Evolutionary conservation across 129 eudicot genomes (phyloP), one percentile per base, ranked within the genome.

Genomic region (Pittosporum tobira): DNA sequence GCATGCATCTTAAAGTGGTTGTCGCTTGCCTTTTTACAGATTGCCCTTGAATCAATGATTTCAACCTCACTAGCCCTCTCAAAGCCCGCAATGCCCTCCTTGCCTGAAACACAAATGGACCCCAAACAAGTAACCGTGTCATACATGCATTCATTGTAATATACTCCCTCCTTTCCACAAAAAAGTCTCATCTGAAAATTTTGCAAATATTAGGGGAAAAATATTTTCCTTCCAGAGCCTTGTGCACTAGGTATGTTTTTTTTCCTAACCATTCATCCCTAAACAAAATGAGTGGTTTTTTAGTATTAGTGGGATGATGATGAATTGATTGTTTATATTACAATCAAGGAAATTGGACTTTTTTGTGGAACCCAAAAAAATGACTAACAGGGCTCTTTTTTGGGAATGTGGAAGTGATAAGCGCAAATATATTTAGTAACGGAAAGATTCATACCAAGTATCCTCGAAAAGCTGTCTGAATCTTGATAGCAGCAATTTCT

Each of bases 391-490:
- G n/a, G n/a, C n/a, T n/a, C n/a, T n/a, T n/a, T n/a, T n/a, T n/a
- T n/a, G n/a, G n/a, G n/a, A n/a, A n/a, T n/a, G n/a, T n/a, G n/a
- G n/a, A n/a, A n/a, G n/a, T n/a, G n/a, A n/a, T n/a, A n/a, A n/a
- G n/a, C n/a, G n/a, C n/a, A n/a, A 36, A 22, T 57, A 58, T 24
- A 19, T 6, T 4, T 2, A n/a, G n/a, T 11, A 58, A 13, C 25
- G 62, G 47, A 28, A 47, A n/a, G 57, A 48, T 25, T 18, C 14
- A 40, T 73, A 83, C 91, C 91, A 83, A 73, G 65, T 83, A 72
- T n/a, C 91, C 91, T 3, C 91, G 83, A 60, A 75, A 83, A 21
- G 81, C 86, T 5, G 91, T 71, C 19, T 83, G 91, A 25, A 83
- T 83, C 69, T 57, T 83, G 52, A 79, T 67, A 30, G 83, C 81